Evolutionary conservation across 2,329 filamentous ascomycete genomes (phyloP), one percentile per base, ranked within the genome.

Genomic region (Fusarium sp.): DNA sequence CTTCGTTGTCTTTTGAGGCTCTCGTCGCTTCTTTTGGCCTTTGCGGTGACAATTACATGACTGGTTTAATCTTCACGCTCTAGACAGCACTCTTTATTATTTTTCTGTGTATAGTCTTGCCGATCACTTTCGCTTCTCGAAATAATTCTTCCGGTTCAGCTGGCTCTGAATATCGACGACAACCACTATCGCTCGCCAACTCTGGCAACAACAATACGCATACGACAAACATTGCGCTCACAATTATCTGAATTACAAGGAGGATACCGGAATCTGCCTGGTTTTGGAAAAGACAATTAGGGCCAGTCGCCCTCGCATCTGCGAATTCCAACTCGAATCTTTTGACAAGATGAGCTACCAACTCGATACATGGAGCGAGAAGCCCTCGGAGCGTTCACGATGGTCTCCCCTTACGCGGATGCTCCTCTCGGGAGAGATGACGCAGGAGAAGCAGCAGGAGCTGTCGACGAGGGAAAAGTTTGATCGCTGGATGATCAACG

Each of bases 401-500:
- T 95, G 93, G 91, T 94, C 94, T 71, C 93, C 94, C 18, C 88
- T 97, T 65, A 94, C 93, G 70, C 90, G 93, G 74, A 94, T 96
- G 92, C 85, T 97, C 81, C 89, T 95, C 81, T 95, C 94, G 66
- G 93, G 94, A 59, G 93, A 95, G 85, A 93, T 95, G 90, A 94
- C 91, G 64, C 91, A 92, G 78, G 92, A 95, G 81, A 89, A 87
- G 79, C 91, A 93, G 76, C 91, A 91, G 80, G 88, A 92, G 66
- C 85, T 96, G 77, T 91, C 90, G 27, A 83, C 89, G 72, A 89
- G 90, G 79, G 93, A 96, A 82, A 93, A 90, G 81, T 93, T 96
- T 80, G 92, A 95, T 82, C 88, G 92, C 75, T 97, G 94, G 94
- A 95, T 97, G 94, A 92, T 96, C 71, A 96, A 96, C 81, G 94